Conservation (phyloP, 108 stramenopile species). For the Nitzschia sp. region DNA sequence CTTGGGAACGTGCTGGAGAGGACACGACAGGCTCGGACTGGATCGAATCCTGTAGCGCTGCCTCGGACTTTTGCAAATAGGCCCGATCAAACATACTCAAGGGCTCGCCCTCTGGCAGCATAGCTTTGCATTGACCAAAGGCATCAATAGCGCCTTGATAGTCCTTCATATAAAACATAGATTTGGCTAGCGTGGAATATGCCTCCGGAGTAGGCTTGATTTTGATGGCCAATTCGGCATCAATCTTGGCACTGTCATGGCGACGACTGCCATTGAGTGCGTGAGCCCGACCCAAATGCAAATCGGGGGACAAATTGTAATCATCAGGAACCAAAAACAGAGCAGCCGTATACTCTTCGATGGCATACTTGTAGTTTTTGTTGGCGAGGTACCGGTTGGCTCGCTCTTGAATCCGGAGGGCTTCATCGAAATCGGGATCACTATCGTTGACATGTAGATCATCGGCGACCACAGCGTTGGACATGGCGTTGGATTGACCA, state of each 20-base stretch:
- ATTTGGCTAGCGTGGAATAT: slow-evolving; percentile 84
- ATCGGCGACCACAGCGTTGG: slow-evolving; percentile 37
- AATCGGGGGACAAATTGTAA: slow-evolving; percentile 68
- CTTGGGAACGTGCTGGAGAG: slow-evolving; percentile 7
- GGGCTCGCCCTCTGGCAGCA: slow-evolving; percentile 62
- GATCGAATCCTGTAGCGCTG: slow-evolving; percentile 55
- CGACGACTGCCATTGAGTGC: slow-evolving; percentile 83
- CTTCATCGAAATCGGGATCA: slow-evolving; percentile 89
- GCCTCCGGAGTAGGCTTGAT: slow-evolving; percentile 77
- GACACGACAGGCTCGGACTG: slow-evolving; percentile 10
- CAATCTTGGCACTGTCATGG: slow-evolving; percentile 77
- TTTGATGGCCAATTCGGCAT: slow-evolving; percentile 70
- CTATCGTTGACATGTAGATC: slow-evolving; percentile 36
- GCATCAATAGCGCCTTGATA: slow-evolving; percentile 70
- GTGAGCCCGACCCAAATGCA: slow-evolving; percentile 80
- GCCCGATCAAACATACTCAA: slow-evolving; percentile 84
- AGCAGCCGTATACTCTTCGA: slow-evolving; percentile 87
- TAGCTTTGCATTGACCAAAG: slow-evolving; percentile 58
- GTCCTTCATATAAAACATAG: slow-evolving; percentile 79
- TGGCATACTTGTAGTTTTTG: slow-evolving; percentile 76
- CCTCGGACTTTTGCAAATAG: slow-evolving; percentile 74
- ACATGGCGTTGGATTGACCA: slow-evolving; percentile 31
- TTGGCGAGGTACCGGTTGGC: slow-evolving; percentile 67
- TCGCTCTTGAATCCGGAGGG: slow-evolving; percentile 78
- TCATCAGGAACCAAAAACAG: slow-evolving; percentile 84